These are phyloP conservation scores for Fusarium nisikadoi DNA, from an alignment of 2,329 filamentous ascomycete species.

Conservation along the genomic window DNA sequence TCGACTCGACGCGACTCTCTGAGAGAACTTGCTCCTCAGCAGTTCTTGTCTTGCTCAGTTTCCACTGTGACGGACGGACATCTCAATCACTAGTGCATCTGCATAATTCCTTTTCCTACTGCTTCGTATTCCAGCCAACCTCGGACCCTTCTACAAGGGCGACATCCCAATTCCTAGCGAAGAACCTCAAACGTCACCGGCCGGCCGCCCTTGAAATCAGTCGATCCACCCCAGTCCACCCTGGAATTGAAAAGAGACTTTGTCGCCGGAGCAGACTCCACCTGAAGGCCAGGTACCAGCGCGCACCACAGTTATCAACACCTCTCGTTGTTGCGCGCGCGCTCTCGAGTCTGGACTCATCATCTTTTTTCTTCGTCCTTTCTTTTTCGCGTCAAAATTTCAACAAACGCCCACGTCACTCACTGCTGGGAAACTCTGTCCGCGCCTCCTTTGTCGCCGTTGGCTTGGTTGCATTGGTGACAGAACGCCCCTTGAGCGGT, in stretches of 20 bases:
- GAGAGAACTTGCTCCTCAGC: slow-evolving; percentile 5
- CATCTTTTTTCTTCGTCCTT: slow-evolving; percentile 4
- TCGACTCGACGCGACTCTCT: slow-evolving; percentile 3
- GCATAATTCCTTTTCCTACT: slow-evolving; percentile 15
- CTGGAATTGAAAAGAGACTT: slow-evolving; percentile 28
- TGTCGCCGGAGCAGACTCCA: slow-evolving; percentile 31
- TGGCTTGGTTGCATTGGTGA: slow-evolving; percentile 32
- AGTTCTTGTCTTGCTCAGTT: slow-evolving; percentile 8
- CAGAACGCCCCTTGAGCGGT: slow-evolving; percentile 18
- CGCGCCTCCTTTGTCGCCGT: slow-evolving; percentile 18
- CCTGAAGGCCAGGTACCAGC: slow-evolving; percentile 20
- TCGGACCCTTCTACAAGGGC: slow-evolving; percentile 18
- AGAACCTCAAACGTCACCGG: slow-evolving; percentile 36
- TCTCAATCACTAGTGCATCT: slow-evolving; percentile 20
- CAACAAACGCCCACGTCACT: slow-evolving; percentile 16
- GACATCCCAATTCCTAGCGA: slow-evolving; percentile 30
- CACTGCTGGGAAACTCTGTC: slow-evolving; percentile 12
- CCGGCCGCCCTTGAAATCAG: slow-evolving; percentile 38
- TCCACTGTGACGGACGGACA: slow-evolving; percentile 4
- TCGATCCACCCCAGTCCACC: slow-evolving; percentile 36
- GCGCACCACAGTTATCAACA: not conserved
- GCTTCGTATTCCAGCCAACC: slow-evolving; percentile 23
- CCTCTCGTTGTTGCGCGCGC: not conserved
- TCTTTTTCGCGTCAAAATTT: slow-evolving; percentile 1
- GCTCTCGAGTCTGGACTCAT: slow-evolving; percentile 17